Conservation (phyloP, 2,329 filamentous ascomycete genomes). For the Diaporthe capsici region DNA sequence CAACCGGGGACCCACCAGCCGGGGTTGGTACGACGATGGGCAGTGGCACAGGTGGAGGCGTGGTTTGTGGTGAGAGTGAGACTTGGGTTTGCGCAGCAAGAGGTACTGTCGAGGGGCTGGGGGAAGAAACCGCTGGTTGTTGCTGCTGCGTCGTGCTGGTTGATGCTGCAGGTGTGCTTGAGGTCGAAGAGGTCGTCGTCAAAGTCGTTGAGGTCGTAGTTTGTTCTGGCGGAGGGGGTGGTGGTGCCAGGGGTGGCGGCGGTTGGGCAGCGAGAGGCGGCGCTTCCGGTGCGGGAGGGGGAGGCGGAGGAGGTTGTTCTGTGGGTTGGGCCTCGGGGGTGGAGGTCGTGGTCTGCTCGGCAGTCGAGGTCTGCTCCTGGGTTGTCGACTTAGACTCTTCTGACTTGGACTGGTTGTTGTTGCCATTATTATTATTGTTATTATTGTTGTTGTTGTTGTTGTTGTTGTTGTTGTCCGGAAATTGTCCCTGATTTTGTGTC, state of each 20-base stretch:
- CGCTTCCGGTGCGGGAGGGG: neutral
- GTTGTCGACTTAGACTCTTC: conserved; percentile 8
- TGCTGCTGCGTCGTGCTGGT: conserved; percentile 17
- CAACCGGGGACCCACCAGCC: neutral
- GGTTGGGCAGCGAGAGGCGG: neutral
- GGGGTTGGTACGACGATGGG: conserved; percentile 9
- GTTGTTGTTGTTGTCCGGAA: conserved; percentile 18
- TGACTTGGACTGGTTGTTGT: conserved; percentile 27
- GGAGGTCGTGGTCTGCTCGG: conserved; percentile 3
- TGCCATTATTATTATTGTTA: conserved; percentile 22
- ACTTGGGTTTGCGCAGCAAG: neutral
- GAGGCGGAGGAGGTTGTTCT: neutral
- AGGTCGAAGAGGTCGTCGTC: neutral
- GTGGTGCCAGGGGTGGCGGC: neutral
- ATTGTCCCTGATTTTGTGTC: conserved; percentile 11
- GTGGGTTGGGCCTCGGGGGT: neutral
- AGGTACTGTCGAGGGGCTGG: neutral
- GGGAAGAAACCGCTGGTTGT: neutral
- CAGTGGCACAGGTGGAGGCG: conserved; percentile 25
- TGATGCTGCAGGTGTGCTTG: conserved; percentile 1
- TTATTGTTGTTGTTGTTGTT: conserved; percentile 9
- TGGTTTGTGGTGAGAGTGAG: conserved; percentile 8
- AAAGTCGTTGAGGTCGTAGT: conserved; percentile 9
- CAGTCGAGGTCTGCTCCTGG: conserved; percentile 11
- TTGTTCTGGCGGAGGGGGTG: neutral